These are phyloP conservation scores for Quercus cerris DNA, from an alignment of 306 rosid genomes.

Conservation along the genomic window DNA sequence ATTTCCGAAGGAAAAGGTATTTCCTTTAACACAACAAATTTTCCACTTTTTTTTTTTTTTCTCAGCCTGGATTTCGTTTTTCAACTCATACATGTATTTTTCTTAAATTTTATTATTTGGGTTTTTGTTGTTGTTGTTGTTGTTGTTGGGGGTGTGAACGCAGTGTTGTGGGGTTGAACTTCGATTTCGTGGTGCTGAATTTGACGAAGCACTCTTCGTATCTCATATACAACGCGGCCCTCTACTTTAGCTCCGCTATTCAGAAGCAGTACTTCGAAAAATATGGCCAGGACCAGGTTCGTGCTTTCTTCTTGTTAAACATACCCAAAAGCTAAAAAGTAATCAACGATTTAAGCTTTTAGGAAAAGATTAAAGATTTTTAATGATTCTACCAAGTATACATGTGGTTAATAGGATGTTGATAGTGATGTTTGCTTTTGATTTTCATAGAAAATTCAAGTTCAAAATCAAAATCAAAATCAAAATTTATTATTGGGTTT, in stretches of 20 bases:
- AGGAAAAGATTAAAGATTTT: background rate
- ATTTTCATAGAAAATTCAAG: background rate
- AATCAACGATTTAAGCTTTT: background rate
- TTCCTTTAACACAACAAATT: background rate
- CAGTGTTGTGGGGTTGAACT: slow-evolving; percentile 91
- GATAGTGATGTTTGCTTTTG: background rate
- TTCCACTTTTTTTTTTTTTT: background rate
- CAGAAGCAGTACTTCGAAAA: slow-evolving; percentile 69
- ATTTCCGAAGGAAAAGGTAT: slow-evolving; percentile 78
- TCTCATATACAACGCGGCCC: slow-evolving; percentile 73
- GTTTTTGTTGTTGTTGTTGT: background rate
- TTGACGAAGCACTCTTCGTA: slow-evolving; percentile 81
- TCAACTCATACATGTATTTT: background rate
- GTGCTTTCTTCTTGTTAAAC: background rate
- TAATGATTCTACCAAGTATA: background rate
- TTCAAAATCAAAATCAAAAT: background rate
- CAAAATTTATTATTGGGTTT: too few species aligned
- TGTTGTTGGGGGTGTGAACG: background rate
- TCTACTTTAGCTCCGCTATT: slow-evolving; percentile 68
- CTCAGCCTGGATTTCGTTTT: background rate
- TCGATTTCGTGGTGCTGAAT: slow-evolving; percentile 78
- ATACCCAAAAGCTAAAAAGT: background rate
- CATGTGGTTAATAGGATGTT: background rate
- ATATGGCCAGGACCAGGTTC: slow-evolving; percentile 71
- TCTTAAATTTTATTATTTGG: background rate